Percentiles rank a stretch among this genome's conserved stretches.
phyloP scores from a whole-genome alignment of 805 yeast species.

The Ogataea paradorogensis region DNA sequence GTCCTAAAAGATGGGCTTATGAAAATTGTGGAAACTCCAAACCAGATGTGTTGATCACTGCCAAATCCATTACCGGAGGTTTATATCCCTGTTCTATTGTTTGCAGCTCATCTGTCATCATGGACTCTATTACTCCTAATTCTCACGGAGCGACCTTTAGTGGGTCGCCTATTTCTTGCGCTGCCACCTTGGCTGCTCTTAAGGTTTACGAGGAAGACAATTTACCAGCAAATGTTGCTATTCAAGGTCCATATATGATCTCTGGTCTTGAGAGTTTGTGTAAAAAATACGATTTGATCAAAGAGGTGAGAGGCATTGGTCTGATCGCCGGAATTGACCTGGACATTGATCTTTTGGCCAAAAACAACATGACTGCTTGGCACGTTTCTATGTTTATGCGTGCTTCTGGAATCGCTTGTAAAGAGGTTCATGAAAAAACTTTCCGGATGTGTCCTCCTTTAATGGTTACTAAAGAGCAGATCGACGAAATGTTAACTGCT shows the following conservation, averaged over 20 bases:
- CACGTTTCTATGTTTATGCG: constrained; percentile 27
- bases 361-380: constrained; percentile 21
- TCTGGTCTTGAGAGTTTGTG: constrained; percentile 19
- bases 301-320: constrained; percentile 26
- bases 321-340: constrained; percentile 26
- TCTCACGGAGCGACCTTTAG: constrained; percentile 31
- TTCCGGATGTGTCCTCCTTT: constrained; percentile 26
- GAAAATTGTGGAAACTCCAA: constrained; percentile 30
- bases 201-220: constrained; percentile 28
- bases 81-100: constrained; percentile 27
- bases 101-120: constrained; percentile 21
- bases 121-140: constrained; percentile 27
- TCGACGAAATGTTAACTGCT: constrained; percentile 16
- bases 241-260: constrained; percentile 20
- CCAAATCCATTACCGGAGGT: constrained; percentile 32
- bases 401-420: constrained; percentile 28
- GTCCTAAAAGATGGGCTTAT: constrained; percentile 34
- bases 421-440: constrained; percentile 25
- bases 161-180: constrained; percentile 30
- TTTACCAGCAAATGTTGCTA: constrained; percentile 20
- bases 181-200: constrained; percentile 26
- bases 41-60: constrained; percentile 30
- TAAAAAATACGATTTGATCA: constrained; percentile 19
- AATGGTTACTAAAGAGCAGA: constrained; percentile 18
- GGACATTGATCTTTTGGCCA: constrained; percentile 14